Evolutionary conservation across 1,284 basidiomycete genomes (phyloP).

Genomic region (Cerioporus squamosus): DNA sequence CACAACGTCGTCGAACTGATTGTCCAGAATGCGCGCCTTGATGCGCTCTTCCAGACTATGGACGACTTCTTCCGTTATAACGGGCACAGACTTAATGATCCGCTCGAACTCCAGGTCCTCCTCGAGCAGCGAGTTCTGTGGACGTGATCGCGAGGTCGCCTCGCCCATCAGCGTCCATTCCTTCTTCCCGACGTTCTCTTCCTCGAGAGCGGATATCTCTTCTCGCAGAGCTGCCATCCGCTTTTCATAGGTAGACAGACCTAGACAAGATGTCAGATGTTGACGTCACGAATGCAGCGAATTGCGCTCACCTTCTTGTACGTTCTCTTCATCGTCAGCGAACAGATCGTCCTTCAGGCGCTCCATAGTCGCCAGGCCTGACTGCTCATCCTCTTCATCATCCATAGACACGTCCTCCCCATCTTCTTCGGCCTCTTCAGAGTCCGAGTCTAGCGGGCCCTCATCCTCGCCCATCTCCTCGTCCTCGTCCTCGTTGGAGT

Average conservation of each 20-base stretch:
- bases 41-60: conserved; percentile 89
- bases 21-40: conserved; percentile 88
- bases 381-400: conserved; percentile 34
- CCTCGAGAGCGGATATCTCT: conserved; percentile 74
- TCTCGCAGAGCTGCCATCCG: conserved; percentile 62
- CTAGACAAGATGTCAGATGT: conserved; percentile 25
- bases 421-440: conserved; percentile 35
- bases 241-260: conserved; percentile 65
- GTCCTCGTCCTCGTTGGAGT: conserved; percentile 39
- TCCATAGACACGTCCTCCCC: conserved; percentile 32
- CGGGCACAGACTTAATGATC: conserved; percentile 84
- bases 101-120: conserved; percentile 97
- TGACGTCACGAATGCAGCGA: neutral
- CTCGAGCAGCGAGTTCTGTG: conserved; percentile 91
- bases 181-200: conserved; percentile 74
- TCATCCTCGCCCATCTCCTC: conserved; percentile 28
- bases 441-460: conserved; percentile 30
- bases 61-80: conserved; percentile 90
- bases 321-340: conserved; percentile 53
- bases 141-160: conserved; percentile 80
- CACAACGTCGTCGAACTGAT: conserved; percentile 90
- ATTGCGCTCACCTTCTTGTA: conserved; percentile 9
- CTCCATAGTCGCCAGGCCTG: conserved; percentile 46
- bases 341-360: conserved; percentile 71
- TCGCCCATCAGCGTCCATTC: conserved; percentile 95